Conservation (phyloP, 805 yeast genomes). For the Komagataella phaffii region DNA sequence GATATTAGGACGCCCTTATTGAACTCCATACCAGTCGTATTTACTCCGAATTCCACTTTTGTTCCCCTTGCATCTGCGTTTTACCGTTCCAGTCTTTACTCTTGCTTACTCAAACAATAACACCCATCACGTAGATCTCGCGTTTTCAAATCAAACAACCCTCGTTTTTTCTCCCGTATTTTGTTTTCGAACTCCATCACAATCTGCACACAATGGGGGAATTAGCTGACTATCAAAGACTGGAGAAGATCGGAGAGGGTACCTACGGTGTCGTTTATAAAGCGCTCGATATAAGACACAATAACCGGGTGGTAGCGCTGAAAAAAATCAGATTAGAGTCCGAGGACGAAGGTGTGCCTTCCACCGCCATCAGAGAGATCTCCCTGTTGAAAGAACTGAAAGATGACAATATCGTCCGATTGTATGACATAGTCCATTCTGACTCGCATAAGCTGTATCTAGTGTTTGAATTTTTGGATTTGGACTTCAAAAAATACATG, state of each 20-base stretch:
- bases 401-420: conserved; percentile 84
- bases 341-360: conserved; percentile 97
- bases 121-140: neutral
- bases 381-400: conserved; percentile 87
- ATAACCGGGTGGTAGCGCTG: conserved; percentile 88
- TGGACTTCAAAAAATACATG: conserved; percentile 94
- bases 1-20: neutral
- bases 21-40: neutral
- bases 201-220: conserved; percentile 48
- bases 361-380: conserved; percentile 94
- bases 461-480: conserved; percentile 87
- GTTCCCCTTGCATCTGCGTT: neutral
- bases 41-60: neutral
- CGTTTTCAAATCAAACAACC: neutral
- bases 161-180: neutral
- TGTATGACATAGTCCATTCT: conserved; percentile 90
- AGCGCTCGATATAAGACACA: conserved; percentile 79
- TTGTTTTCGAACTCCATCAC: neutral
- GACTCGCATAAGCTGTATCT: conserved; percentile 85
- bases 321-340: conserved; percentile 92
- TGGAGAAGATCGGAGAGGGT: conserved; percentile 96
- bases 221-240: conserved; percentile 79
- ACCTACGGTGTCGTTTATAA: conserved; percentile 97
- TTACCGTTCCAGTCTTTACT: neutral
- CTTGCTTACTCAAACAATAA: neutral